phyloP scores from a whole-genome alignment of 1,284 basidiomycete genomes.

The Tremellales sp. region DNA sequence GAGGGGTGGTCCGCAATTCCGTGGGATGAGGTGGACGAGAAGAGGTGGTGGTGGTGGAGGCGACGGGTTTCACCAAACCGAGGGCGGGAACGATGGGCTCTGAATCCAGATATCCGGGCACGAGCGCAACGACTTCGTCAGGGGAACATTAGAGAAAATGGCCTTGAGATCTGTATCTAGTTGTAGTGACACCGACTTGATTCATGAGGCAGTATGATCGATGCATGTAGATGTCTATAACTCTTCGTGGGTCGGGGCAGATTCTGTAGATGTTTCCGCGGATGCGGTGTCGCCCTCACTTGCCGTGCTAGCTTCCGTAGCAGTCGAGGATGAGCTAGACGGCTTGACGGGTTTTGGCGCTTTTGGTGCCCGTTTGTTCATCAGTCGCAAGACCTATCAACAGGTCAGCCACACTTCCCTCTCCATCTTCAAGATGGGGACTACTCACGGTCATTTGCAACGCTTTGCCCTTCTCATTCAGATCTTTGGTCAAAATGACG shows the following conservation, averaged over 20 bases:
- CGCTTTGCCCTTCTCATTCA: constrained; percentile 72
- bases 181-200: no score
- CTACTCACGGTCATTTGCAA: constrained; percentile 67
- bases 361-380: constrained; percentile 28
- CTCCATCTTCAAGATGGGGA: not conserved
- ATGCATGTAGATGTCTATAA: constrained; percentile 1
- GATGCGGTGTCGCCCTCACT: not conserved
- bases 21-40: not conserved
- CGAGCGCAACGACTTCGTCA: no score
- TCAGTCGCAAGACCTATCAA: constrained; percentile 24
- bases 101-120: no score
- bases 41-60: constrained; percentile 1
- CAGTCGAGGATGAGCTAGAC: constrained; percentile 13
- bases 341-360: constrained; percentile 16
- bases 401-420: constrained; percentile 1
- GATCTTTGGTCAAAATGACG: constrained; percentile 71
- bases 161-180: no score
- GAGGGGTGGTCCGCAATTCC: not conserved
- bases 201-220: no score
- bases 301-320: constrained; percentile 3
- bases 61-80: not conserved
- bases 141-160: no score
- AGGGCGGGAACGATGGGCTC: no score
- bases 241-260: constrained; percentile 1
- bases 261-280: not conserved